Conservation (phyloP, 176 grass and related monocot genomes). For the Areca catechu region DNA sequence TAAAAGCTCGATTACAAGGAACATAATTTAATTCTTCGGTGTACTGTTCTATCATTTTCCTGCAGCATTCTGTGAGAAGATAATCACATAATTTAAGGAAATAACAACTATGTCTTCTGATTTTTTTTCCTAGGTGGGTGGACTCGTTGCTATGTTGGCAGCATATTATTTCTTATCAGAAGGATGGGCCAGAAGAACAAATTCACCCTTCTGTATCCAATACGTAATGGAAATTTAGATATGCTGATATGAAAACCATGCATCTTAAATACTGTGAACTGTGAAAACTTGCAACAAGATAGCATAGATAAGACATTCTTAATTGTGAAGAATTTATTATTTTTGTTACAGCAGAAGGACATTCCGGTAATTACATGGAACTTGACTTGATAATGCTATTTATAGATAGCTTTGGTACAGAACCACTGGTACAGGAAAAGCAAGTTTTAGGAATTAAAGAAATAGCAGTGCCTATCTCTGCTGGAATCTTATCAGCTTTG, state of each 20-base stretch:
- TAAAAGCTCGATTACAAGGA: too few relatives aligned
- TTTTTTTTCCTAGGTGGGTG: conserved; percentile 58
- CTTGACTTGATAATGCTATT: conserved; percentile 39
- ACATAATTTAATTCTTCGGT: too few relatives aligned
- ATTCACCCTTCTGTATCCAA: conserved; percentile 91
- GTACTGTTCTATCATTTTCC: too few relatives aligned
- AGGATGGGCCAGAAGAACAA: conserved; percentile 78
- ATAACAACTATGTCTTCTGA: neutral
- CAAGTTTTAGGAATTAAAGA: conserved; percentile 62
- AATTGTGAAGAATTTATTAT: neutral
- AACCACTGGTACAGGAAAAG: conserved; percentile 41
- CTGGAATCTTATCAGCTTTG: conserved; percentile 90
- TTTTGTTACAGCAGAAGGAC: neutral
- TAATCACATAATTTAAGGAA: neutral
- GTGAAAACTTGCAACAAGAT: too few relatives aligned
- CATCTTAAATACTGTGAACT: too few relatives aligned
- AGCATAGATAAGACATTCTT: too few relatives aligned
- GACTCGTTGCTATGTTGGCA: conserved; percentile 81
- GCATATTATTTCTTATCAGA: conserved; percentile 86
- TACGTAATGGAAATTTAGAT: neutral
- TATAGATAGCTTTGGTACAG: conserved; percentile 79
- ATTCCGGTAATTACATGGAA: neutral
- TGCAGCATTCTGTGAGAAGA: too few relatives aligned
- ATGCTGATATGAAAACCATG: too few relatives aligned
- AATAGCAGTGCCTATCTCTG: conserved; percentile 65